Evolutionary conservation across 2,329 filamentous ascomycete genomes (phyloP).

Genomic region (Rachicladosporium sp.): DNA sequence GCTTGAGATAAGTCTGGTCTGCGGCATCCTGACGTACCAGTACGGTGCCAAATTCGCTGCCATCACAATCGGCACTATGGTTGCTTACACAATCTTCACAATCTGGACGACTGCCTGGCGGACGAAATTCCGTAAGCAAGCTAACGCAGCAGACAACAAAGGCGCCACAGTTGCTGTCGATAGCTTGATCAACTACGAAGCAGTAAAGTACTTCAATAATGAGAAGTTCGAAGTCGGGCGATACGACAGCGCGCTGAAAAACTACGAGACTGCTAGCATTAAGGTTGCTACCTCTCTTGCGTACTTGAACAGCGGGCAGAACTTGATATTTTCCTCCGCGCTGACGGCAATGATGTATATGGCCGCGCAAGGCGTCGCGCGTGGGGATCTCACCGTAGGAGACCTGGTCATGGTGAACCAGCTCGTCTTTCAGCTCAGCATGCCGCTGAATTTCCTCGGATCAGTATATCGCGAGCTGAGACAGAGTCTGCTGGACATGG

Average conservation of each 20-base stretch:
- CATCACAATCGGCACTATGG: conserved; percentile 84
- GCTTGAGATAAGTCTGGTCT: conserved; percentile 88
- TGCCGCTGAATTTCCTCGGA: conserved; percentile 95
- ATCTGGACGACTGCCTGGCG: conserved; percentile 95
- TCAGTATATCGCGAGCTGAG: conserved; percentile 92
- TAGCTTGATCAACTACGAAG: conserved; percentile 96
- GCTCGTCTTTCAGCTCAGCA: conserved; percentile 92
- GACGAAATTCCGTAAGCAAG: conserved; percentile 88
- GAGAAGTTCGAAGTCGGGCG: conserved; percentile 85
- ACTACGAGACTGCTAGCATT: conserved; percentile 89
- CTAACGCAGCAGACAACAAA: conserved; percentile 91
- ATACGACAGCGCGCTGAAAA: conserved; percentile 74
- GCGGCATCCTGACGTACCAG: conserved; percentile 90
- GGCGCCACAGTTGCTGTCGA: conserved; percentile 93
- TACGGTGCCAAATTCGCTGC: conserved; percentile 86
- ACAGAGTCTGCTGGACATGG: conserved; percentile 94
- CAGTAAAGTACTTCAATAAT: conserved; percentile 99
- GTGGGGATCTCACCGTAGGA: conserved; percentile 72
- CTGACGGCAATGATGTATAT: conserved; percentile 98
- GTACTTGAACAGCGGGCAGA: conserved; percentile 88
- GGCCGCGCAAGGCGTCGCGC: conserved; percentile 76
- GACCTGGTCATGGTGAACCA: conserved; percentile 99
- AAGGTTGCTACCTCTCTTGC: conserved; percentile 91
- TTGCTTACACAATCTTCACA: conserved; percentile 89
- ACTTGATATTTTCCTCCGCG: conserved; percentile 90